Percentiles rank a stretch among this genome's conserved stretches.
phyloP scores from a whole-genome alignment of 805 yeast species.

The Ogataea chonburiensis region DNA sequence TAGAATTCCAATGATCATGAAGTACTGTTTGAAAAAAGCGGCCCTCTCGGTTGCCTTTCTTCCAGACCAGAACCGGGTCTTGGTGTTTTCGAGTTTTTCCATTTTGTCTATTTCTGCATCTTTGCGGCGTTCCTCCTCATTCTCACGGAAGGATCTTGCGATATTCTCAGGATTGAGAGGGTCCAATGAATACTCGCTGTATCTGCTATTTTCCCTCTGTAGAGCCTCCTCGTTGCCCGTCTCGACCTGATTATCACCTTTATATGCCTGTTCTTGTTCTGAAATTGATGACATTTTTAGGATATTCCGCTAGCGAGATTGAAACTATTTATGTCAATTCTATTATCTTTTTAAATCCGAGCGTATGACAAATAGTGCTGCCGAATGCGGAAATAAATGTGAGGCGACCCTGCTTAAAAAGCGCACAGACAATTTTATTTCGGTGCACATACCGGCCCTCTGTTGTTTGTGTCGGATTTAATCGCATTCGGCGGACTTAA shows the following conservation, averaged over 20 bases:
- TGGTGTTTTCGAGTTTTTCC: background rate
- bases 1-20: constrained; percentile 28
- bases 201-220: constrained; percentile 24
- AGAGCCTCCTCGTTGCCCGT: constrained; percentile 5
- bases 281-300: too few relatives aligned
- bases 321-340: too few relatives aligned
- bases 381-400: too few relatives aligned
- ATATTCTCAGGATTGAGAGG: constrained; percentile 14
- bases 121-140: constrained; percentile 2
- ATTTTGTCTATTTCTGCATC: constrained; percentile 4
- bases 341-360: too few relatives aligned
- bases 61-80: constrained; percentile 19
- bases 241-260: background rate
- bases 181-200: constrained; percentile 23
- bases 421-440: too few relatives aligned
- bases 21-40: constrained; percentile 16
- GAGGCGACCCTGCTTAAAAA: too few relatives aligned
- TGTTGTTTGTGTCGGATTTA: too few relatives aligned
- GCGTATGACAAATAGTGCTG: too few relatives aligned
- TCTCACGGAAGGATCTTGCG: constrained; percentile 3
- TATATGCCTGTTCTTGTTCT: background rate
- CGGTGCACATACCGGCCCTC: too few relatives aligned
- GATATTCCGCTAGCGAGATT: too few relatives aligned
- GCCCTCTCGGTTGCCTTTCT: constrained; percentile 17
- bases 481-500: too few relatives aligned